phyloP scores from a whole-genome alignment of 1,284 basidiomycete species.

The Fomitopsis betulina region DNA sequence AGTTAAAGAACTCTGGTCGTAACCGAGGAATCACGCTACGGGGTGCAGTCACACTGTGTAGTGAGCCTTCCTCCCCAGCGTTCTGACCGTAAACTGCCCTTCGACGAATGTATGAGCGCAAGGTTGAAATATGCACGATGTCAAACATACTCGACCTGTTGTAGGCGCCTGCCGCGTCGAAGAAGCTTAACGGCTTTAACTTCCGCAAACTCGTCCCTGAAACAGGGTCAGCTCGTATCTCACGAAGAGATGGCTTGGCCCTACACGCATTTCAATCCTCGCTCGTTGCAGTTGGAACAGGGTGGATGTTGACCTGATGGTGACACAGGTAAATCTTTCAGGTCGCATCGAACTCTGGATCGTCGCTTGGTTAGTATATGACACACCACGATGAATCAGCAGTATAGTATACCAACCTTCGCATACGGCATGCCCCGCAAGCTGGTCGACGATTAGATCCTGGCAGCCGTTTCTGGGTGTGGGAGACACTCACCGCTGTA shows the following conservation, averaged over 20 bases:
- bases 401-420: slow-evolving; percentile 45
- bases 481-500: slow-evolving; percentile 32
- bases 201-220: slow-evolving; percentile 83
- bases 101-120: slow-evolving; percentile 4
- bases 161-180: slow-evolving; percentile 76
- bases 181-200: slow-evolving; percentile 84
- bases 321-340: slow-evolving; percentile 63
- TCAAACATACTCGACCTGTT: slow-evolving; percentile 61
- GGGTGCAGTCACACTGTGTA: slow-evolving; percentile 26
- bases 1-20: slow-evolving; percentile 74
- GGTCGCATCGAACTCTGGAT: slow-evolving; percentile 71
- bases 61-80: slow-evolving; percentile 41
- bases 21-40: slow-evolving; percentile 62
- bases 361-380: slow-evolving; percentile 5
- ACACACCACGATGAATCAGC: slow-evolving; percentile 5
- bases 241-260: slow-evolving; percentile 22
- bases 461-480: slow-evolving; percentile 9
- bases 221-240: slow-evolving; percentile 1
- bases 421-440: slow-evolving; percentile 86
- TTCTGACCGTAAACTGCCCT: slow-evolving; percentile 40
- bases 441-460: slow-evolving; percentile 43
- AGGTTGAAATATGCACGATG: neutral
- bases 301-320: slow-evolving; percentile 46
- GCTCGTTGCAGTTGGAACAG: slow-evolving; percentile 85
- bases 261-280: slow-evolving; percentile 81